phyloP scores from a whole-genome alignment of 768 basidiomycete genomes.

The Agrocybe praecox region DNA sequence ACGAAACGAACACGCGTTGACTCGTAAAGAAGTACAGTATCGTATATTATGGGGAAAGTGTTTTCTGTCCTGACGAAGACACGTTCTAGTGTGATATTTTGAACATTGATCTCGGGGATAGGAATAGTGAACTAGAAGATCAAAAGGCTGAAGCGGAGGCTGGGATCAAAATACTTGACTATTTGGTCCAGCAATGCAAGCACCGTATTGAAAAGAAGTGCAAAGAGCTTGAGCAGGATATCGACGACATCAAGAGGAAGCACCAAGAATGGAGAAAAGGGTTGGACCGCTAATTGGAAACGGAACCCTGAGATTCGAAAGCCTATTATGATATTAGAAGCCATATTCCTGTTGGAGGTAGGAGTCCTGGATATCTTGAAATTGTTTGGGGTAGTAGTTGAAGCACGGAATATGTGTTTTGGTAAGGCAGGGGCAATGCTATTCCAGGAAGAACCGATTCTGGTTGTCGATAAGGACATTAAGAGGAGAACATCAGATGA shows the following conservation, averaged over 20 bases:
- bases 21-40: conserved; percentile 7
- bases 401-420: not conserved
- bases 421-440: not conserved
- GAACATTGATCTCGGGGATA: not conserved
- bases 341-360: conserved; percentile 6
- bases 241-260: too few relatives aligned
- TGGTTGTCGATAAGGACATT: not conserved
- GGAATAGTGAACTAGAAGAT: not conserved
- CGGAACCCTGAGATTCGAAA: too few relatives aligned
- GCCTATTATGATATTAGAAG: conserved; percentile 15
- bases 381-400: not conserved
- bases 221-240: not conserved
- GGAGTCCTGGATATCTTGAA: not conserved
- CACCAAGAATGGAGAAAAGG: not conserved
- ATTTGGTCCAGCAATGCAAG: not conserved
- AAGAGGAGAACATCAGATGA: not conserved
- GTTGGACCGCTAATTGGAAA: not conserved
- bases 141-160: not conserved
- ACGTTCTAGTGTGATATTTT: conserved; percentile 3
- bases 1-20: not conserved
- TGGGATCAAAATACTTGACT: not conserved
- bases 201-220: not conserved
- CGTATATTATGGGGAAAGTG: not conserved
- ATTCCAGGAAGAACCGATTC: not conserved
- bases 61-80: not conserved